phyloP scores from a whole-genome alignment of 2,329 filamentous ascomycete genomes.

The Microdochium trichocladiopsis region DNA sequence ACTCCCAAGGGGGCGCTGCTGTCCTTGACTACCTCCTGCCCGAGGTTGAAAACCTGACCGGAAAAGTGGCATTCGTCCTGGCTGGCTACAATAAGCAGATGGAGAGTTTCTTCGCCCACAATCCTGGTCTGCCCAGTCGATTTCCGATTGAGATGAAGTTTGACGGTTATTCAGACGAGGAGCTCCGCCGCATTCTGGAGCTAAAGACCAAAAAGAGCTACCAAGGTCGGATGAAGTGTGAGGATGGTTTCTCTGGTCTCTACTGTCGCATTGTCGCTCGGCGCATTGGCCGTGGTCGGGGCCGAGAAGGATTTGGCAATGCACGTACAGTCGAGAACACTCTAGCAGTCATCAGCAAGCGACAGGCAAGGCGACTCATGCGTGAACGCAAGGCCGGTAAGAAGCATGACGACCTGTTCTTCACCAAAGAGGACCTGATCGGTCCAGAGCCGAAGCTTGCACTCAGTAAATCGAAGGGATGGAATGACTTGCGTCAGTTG shows the following conservation, averaged over 20 bases:
- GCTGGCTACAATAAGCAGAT: slow-evolving; percentile 70
- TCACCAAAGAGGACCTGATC: slow-evolving; percentile 64
- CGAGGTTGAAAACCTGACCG: slow-evolving; percentile 64
- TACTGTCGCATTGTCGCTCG: slow-evolving; percentile 57
- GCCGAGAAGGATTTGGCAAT: slow-evolving; percentile 64
- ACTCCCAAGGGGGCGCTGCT: slow-evolving; percentile 46
- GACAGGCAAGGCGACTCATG: slow-evolving; percentile 51
- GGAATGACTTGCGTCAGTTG: slow-evolving; percentile 48
- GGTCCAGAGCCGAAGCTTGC: slow-evolving; percentile 57
- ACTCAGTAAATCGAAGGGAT: slow-evolving; percentile 44
- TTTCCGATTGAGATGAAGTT: slow-evolving; percentile 63
- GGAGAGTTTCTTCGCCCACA: slow-evolving; percentile 70
- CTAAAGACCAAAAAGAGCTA: slow-evolving; percentile 48
- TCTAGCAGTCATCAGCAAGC: slow-evolving; percentile 42
- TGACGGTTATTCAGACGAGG: slow-evolving; percentile 58
- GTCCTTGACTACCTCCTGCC: slow-evolving; percentile 67
- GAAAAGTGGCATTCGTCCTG: slow-evolving; percentile 64
- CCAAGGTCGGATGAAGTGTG: slow-evolving; percentile 45
- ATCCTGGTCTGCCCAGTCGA: slow-evolving; percentile 62
- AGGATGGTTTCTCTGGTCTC: slow-evolving; percentile 50
- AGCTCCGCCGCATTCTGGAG: slow-evolving; percentile 56
- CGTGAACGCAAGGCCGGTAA: slow-evolving; percentile 32
- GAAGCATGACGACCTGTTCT: slow-evolving; percentile 46
- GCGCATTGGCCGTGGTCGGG: slow-evolving; percentile 55
- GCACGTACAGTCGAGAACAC: slow-evolving; percentile 62